These are phyloP conservation scores for Moesziomyces globuligerus DNA, from an alignment of 1,284 basidiomycete species.

Conservation along the genomic window DNA sequence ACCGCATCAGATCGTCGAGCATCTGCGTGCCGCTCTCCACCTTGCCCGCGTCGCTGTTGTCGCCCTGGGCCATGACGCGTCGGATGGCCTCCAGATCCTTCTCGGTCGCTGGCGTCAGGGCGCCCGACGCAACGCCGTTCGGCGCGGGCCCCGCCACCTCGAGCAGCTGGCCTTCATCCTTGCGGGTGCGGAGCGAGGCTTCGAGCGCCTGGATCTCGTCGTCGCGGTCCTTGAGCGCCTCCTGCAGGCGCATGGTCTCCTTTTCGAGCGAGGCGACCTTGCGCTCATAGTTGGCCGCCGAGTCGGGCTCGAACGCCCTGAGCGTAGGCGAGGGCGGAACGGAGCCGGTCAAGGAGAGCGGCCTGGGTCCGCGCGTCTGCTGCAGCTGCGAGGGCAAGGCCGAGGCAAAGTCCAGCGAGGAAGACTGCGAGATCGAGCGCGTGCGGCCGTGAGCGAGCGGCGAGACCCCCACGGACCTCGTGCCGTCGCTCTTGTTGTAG, in stretches of 20 bases:
- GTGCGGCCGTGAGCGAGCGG: constrained; percentile 42
- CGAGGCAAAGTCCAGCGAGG: constrained; percentile 51
- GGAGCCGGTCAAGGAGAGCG: constrained; percentile 51
- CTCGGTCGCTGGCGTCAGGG: constrained; percentile 40
- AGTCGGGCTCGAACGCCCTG: constrained; percentile 46
- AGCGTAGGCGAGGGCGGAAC: constrained; percentile 54
- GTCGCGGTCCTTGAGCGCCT: constrained; percentile 58
- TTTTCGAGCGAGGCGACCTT: constrained; percentile 58
- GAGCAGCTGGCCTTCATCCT: constrained; percentile 5
- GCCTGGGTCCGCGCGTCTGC: constrained; percentile 42
- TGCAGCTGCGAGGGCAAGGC: constrained; percentile 36
- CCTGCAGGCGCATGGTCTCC: constrained; percentile 56
- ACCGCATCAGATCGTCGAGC: constrained; percentile 67
- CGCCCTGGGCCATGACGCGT: constrained; percentile 22
- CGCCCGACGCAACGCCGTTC: constrained; percentile 6
- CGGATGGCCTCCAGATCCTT: constrained; percentile 37
- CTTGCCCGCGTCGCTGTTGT: constrained; percentile 3
- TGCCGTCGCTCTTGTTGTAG: constrained; percentile 59
- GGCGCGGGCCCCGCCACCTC: neutral
- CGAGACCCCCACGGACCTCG: constrained; percentile 26
- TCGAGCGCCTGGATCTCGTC: constrained; percentile 56
- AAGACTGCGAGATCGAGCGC: constrained; percentile 61
- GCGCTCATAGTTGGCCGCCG: constrained; percentile 56
- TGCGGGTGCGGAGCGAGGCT: constrained; percentile 17
- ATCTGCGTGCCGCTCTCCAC: constrained; percentile 12